Evolutionary conservation across 1,284 basidiomycete species (phyloP).

Genomic region (Fomitopsis pinicola): DNA sequence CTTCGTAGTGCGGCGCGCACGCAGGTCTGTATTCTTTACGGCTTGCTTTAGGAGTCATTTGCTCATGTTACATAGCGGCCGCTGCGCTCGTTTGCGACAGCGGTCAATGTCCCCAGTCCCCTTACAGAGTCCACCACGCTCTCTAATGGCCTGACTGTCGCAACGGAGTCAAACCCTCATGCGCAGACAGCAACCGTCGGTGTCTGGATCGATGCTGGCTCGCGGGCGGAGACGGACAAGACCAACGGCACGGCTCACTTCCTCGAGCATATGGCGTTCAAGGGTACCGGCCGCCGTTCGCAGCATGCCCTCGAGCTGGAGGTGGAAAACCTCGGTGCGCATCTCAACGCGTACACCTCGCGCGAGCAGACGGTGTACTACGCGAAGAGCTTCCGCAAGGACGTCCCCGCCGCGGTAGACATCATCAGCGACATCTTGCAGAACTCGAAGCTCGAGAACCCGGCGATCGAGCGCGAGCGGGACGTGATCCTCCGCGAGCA

Average conservation of each 20-base stretch:
- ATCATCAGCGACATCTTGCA: slow-evolving; percentile 99
- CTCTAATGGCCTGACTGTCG: slow-evolving; percentile 89
- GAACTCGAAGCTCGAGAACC: slow-evolving; percentile 90
- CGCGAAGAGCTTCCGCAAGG: slow-evolving; percentile 97
- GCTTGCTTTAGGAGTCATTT: background rate
- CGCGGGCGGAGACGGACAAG: slow-evolving; percentile 90
- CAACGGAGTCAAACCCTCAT: slow-evolving; percentile 88
- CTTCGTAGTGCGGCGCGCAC: slow-evolving; percentile 54
- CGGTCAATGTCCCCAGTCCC: slow-evolving; percentile 63
- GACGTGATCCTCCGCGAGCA: slow-evolving; percentile 98
- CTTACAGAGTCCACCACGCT: slow-evolving; percentile 87
- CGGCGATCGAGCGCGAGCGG: slow-evolving; percentile 92
- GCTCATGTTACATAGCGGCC: slow-evolving; percentile 27
- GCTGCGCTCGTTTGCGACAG: slow-evolving; percentile 65
- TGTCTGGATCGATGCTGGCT: slow-evolving; percentile 99
- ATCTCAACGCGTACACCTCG: slow-evolving; percentile 98
- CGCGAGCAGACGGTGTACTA: slow-evolving; percentile 99
- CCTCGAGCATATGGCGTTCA: slow-evolving; percentile 97
- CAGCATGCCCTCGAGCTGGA: slow-evolving; percentile 95
- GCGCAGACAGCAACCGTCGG: slow-evolving; percentile 99
- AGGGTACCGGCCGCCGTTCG: slow-evolving; percentile 87
- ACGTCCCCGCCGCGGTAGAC: slow-evolving; percentile 89
- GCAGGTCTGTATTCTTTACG: slow-evolving; percentile 36
- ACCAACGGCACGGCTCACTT: slow-evolving; percentile 98
- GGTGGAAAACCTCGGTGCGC: slow-evolving; percentile 97